phyloP scores from a whole-genome alignment of 2,329 filamentous ascomycete species.

The Colletotrichum cereale region DNA sequence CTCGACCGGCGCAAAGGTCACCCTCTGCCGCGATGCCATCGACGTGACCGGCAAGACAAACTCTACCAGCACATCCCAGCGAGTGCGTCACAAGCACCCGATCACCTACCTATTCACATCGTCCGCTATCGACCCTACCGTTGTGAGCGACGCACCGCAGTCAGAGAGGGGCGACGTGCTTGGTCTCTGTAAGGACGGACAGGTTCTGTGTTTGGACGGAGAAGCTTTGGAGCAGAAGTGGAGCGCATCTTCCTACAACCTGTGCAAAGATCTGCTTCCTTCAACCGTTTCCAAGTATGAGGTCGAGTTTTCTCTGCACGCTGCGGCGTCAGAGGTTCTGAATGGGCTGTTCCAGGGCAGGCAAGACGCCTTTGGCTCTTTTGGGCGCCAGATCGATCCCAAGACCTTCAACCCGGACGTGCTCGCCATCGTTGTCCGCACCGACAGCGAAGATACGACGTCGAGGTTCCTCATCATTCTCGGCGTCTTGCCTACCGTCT shows the following conservation, averaged over 20 bases:
- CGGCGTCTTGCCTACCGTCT: slow-evolving; percentile 45
- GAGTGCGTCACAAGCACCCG: slow-evolving; percentile 48
- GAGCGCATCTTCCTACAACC: slow-evolving; percentile 57
- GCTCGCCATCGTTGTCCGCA: slow-evolving; percentile 63
- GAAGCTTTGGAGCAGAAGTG: slow-evolving; percentile 64
- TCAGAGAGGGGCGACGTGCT: slow-evolving; percentile 57
- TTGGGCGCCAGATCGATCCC: slow-evolving; percentile 60
- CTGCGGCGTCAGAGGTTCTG: slow-evolving; percentile 60
- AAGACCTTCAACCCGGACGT: slow-evolving; percentile 64
- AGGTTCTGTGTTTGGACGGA: slow-evolving; percentile 70
- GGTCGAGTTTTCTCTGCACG: slow-evolving; percentile 64
- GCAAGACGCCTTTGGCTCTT: slow-evolving; percentile 63
- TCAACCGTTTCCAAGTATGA: slow-evolving; percentile 52
- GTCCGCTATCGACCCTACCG: slow-evolving; percentile 41
- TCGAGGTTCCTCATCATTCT: slow-evolving; percentile 52
- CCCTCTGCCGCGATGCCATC: slow-evolving; percentile 70
- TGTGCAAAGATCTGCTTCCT: slow-evolving; percentile 56
- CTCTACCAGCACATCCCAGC: slow-evolving; percentile 61
- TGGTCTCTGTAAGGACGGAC: slow-evolving; percentile 70
- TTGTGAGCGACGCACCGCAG: slow-evolving; percentile 2
- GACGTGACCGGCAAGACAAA: slow-evolving; percentile 64
- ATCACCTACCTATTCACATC: slow-evolving; percentile 59
- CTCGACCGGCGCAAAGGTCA: slow-evolving; percentile 62
- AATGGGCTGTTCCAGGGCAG: slow-evolving; percentile 68
- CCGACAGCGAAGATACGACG: slow-evolving; percentile 38